Evolutionary conservation across 75 land plant species (phyloP), one percentile per base, ranked within the genome.

Genomic region (Ceratopteris richardii): DNA sequence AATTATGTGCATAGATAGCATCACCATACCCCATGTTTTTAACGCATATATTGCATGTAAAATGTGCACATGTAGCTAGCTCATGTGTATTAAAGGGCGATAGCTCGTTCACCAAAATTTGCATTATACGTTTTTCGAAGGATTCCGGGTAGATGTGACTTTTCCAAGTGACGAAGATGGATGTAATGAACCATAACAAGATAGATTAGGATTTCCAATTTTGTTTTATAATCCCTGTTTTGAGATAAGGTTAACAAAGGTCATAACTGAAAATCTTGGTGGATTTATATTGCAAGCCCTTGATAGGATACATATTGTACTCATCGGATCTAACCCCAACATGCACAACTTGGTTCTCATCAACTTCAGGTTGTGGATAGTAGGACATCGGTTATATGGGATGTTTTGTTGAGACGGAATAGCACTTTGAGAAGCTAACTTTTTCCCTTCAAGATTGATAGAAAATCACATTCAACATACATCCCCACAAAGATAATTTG

Each of bases 31-130:
- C 98, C 75, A 66, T 77, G 46, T 94, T 94, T 5, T 77, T 79
- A 70, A 94, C 66, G 17, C 91, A 58, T 96, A 96, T 90, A 26
- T 82, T 86, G 69, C 90, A 90, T 11, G 84, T 82, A 60, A 94
- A 94, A 11, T 53, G 81, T 27, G 86, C 77, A 29, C 63, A 57
- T 29, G 98, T 91, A 28, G 81, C 56, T 56, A 94, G 68, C 30
- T 73, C 28, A 18, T 85, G 86, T 37, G 83, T 86, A 78, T 89
- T 96, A 21, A 77, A 52, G 40, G 90, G 70, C 37, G 78, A 83
- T 11, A 90, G 88, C 67, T 94, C 97, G 54, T 71, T 60, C 33
- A 90, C 69, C 44, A 90, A 94, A 14, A 83, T 81, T n/a, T 33
- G 91, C 82, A 37, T 82, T 83, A n/a, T 83, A 71, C 68, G n/a